Conservation (phyloP, 2,329 filamentous ascomycete species). For the Sclerotinia spermophila region DNA sequence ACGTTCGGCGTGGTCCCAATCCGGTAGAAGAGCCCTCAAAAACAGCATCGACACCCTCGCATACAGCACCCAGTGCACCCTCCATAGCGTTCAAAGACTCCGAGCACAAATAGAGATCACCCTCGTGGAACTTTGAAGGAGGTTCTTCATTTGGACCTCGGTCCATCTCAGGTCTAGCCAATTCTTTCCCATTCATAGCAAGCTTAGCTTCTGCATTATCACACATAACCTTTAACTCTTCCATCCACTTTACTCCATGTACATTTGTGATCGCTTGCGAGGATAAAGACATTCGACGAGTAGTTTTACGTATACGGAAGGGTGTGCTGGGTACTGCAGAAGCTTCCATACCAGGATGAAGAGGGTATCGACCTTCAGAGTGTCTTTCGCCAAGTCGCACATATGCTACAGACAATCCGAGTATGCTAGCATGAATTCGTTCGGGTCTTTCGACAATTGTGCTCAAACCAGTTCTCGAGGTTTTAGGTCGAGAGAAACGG, state of each 20-base stretch:
- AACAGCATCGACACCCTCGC: conserved; percentile 85
- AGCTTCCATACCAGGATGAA: conserved; percentile 58
- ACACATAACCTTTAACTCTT: conserved; percentile 83
- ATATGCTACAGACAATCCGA: conserved; percentile 84
- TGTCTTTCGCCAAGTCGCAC: conserved; percentile 83
- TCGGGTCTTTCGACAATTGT: conserved; percentile 94
- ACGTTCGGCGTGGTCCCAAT: conserved; percentile 67
- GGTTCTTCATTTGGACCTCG: conserved; percentile 45
- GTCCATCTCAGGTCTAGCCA: conserved; percentile 64
- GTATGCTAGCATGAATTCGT: conserved; percentile 74
- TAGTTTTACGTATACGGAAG: conserved; percentile 82
- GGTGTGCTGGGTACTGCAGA: conserved; percentile 57
- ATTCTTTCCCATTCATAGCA: conserved; percentile 71
- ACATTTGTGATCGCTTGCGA: conserved; percentile 83
- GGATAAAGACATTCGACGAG: conserved; percentile 64
- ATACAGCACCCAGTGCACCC: conserved; percentile 86
- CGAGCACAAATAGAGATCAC: conserved; percentile 84
- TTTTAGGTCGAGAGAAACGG: conserved; percentile 78
- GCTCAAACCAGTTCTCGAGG: conserved; percentile 65
- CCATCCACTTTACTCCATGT: conserved; percentile 91
- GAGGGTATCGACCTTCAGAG: conserved; percentile 63
- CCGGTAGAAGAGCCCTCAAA: conserved; percentile 52
- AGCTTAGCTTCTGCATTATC: conserved; percentile 73
- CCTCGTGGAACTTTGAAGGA: conserved; percentile 66
- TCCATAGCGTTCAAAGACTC: conserved; percentile 87